Base-by-base conservation (phyloP, 148 eudicot species). In the Camellia lanceoleosa region DNA sequence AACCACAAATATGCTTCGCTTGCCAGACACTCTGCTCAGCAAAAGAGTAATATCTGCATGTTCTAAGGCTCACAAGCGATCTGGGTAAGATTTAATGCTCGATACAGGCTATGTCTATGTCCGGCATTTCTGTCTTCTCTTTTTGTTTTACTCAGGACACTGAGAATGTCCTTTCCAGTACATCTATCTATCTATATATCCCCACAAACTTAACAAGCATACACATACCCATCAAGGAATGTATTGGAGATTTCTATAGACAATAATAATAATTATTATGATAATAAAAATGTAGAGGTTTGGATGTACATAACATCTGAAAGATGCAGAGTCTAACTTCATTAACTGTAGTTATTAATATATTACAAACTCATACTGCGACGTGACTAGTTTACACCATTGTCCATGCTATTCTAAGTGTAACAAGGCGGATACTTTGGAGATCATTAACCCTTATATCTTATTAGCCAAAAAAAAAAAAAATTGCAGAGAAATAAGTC, bases 61-160 rank as follows among this genome's bases (percentile, higher is more conserved):
- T 81, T 86, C 88, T 55, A 64, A 68, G 86, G 86, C 84, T 83
- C 84, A 86, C 61, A 80, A 72, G 82, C 72, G 30, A 80, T 80
- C 78, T 19, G 71, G 52, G 72, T 64, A 49, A 47, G 15, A 43
- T 19, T 79, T 8, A 44, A 42, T 51, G 65, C 72, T 52, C 66
- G 74, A 65, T 65, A 63, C 74, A 68, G 74, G 30, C 30, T 23
- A 23, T 23, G 30, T 23, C 63, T 38, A 56, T 84, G 67, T 77
- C 67, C 71, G 51, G 52, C 74, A 43, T 72, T 10, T 68, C 18
- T 74, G 65, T 80, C 41, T 83, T 79, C 78, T 74, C 54, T 30
- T 64, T 71, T 71, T 76, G 78, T 82, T 65, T 80, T 13, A 42
- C 59, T 41, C 30, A 20, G 5, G 59, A 16, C 12, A 71, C 18